Percentiles rank a stretch among this genome's conserved stretches.
Conservation (phyloP, 306 rosid species). For the Sicyos baderoa region DNA sequence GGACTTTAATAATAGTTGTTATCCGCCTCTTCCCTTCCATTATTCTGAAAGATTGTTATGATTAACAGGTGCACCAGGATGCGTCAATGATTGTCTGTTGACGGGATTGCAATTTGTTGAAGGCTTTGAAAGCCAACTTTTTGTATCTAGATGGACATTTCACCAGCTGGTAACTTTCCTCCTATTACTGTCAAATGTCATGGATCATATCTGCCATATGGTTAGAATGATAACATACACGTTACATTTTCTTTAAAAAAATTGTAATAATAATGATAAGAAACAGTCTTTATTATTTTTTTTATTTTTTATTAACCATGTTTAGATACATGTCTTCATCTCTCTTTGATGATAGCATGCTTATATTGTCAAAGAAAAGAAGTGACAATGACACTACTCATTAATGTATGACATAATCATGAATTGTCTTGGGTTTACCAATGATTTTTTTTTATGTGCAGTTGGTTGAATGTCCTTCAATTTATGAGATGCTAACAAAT, state of each 20-base stretch:
- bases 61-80: conserved; percentile 91
- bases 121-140: conserved; percentile 69
- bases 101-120: conserved; percentile 90
- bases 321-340: background rate
- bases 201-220: background rate
- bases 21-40: background rate
- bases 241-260: too few species aligned
- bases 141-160: conserved; percentile 87
- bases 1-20: background rate
- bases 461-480: conserved; percentile 91
- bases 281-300: background rate
- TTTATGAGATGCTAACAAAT: conserved; percentile 88
- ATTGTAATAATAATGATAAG: background rate
- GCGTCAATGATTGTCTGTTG: conserved; percentile 74
- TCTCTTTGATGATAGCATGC: background rate
- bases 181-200: background rate
- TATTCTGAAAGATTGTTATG: conserved; percentile 20
- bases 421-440: conserved; percentile 12
- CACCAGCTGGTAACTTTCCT: conserved; percentile 78
- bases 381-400: conserved; percentile 4
- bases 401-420: background rate
- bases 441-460: conserved; percentile 25
- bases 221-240: background rate
- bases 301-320: background rate
- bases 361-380: background rate